Percentiles rank a stretch among this genome's conserved stretches.
Evolutionary conservation across 75 land plant species (phyloP).

Genomic region (Selaginella tamariscina): DNA sequence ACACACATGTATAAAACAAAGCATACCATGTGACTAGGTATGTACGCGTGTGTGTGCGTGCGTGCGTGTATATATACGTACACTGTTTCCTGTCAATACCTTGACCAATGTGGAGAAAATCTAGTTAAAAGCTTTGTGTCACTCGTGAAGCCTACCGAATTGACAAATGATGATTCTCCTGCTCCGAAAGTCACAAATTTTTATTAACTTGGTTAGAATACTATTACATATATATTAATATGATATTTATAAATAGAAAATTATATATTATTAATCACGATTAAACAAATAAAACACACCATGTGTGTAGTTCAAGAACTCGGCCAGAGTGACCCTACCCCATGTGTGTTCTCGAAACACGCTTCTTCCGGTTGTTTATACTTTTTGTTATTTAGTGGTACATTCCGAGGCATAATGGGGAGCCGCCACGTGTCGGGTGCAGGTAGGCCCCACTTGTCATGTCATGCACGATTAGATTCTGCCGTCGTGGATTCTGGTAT

Average conservation of each 20-base stretch:
- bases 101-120: background rate
- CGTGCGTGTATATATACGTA: background rate
- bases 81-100: background rate
- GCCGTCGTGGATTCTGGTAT: background rate
- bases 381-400: background rate
- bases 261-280: too few relatives aligned
- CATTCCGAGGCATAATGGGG: background rate
- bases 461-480: background rate
- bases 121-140: background rate
- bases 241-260: too few relatives aligned
- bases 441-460: background rate
- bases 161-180: conserved; percentile 1
- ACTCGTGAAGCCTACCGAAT: conserved; percentile 1
- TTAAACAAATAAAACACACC: background rate
- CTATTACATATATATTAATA: too few relatives aligned
- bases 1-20: too few relatives aligned
- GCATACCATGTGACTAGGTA: too few relatives aligned
- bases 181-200: too few relatives aligned
- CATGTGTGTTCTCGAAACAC: background rate
- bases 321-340: background rate
- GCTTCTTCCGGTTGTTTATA: background rate
- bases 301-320: background rate
- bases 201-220: too few relatives aligned
- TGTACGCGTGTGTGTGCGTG: background rate
- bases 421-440: background rate